Conservation (phyloP, 2,329 filamentous ascomycete genomes). For the Didymella exigua region DNA sequence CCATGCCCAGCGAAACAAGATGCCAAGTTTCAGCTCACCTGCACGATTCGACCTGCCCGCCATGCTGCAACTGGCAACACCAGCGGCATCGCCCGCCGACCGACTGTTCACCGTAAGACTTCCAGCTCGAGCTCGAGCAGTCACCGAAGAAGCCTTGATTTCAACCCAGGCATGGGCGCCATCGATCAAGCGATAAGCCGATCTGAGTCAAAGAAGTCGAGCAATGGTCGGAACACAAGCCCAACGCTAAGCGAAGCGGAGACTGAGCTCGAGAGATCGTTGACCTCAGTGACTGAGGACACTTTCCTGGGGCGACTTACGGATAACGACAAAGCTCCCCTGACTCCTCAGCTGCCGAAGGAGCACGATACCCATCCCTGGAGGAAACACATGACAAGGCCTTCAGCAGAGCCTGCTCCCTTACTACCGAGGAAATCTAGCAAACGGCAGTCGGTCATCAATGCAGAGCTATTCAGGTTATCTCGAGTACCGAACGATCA, state of each 20-base stretch:
- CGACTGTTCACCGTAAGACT: conserved; percentile 28
- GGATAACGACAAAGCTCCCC: conserved; percentile 36
- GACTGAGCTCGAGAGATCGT: conserved; percentile 43
- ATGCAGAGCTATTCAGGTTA: conserved; percentile 23
- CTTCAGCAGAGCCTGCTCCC: conserved; percentile 33
- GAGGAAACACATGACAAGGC: conserved; percentile 15
- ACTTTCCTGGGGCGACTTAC: conserved; percentile 50
- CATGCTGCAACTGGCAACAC: conserved; percentile 17
- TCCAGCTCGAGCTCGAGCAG: conserved; percentile 28
- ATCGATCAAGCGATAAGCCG: conserved; percentile 33
- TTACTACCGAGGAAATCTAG: conserved; percentile 50
- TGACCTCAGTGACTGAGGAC: conserved; percentile 37
- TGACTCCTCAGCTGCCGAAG: conserved; percentile 30
- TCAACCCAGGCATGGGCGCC: conserved; percentile 26
- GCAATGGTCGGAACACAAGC: conserved; percentile 32
- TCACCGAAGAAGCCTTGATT: conserved; percentile 21
- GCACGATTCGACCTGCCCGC: conserved; percentile 24
- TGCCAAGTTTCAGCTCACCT: conserved; percentile 36
- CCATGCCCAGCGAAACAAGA: conserved; percentile 32
- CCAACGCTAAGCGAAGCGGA: conserved; percentile 57
- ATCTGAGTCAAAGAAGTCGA: conserved; percentile 25
- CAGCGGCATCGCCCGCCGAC: conserved; percentile 17
- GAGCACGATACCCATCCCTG: conserved; percentile 4
- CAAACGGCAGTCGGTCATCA: conserved; percentile 44
- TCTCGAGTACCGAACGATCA: conserved; percentile 37